phyloP scores from a whole-genome alignment of 2,329 filamentous ascomycete species.

The Aspergillus sp. region DNA sequence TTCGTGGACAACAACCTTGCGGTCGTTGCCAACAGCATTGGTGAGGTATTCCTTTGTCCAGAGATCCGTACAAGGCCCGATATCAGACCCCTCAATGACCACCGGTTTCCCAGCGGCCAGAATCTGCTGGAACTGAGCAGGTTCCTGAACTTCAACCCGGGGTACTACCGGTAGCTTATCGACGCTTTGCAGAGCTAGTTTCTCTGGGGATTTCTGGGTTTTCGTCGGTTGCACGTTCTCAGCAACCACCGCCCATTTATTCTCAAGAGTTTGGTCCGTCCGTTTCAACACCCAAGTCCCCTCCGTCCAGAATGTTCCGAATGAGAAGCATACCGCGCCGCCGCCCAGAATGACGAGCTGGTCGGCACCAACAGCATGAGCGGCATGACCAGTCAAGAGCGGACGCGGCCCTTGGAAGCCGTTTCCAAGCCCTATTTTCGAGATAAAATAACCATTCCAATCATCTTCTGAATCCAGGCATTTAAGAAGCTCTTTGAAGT shows the following conservation, averaged over 20 bases:
- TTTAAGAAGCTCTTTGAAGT: slow-evolving; percentile 14
- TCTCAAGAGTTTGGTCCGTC: slow-evolving; percentile 14
- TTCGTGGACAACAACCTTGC: slow-evolving; percentile 67
- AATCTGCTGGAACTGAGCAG: slow-evolving; percentile 54
- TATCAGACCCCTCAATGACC: slow-evolving; percentile 57
- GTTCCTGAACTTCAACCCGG: slow-evolving; percentile 46
- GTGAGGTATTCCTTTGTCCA: slow-evolving; percentile 68
- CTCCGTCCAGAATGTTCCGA: slow-evolving; percentile 77
- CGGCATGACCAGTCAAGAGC: slow-evolving; percentile 64
- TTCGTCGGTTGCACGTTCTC: slow-evolving; percentile 9
- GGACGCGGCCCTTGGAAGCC: slow-evolving; percentile 46
- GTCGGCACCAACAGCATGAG: slow-evolving; percentile 41
- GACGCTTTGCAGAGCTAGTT: background rate
- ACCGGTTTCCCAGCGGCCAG: slow-evolving; percentile 54
- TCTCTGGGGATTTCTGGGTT: slow-evolving; percentile 1
- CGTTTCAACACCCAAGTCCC: slow-evolving; percentile 47
- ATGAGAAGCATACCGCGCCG: slow-evolving; percentile 83
- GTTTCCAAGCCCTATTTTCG: slow-evolving; percentile 19
- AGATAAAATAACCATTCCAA: slow-evolving; percentile 19
- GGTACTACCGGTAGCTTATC: slow-evolving; percentile 35
- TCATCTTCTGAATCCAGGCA: slow-evolving; percentile 13
- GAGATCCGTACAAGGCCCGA: slow-evolving; percentile 59
- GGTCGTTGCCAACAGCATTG: slow-evolving; percentile 53
- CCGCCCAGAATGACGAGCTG: slow-evolving; percentile 64
- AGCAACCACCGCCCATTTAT: slow-evolving; percentile 28